Evolutionary conservation across 345 rosid genomes (phyloP), one percentile per base, ranked within the genome.

Genomic region (Dipteronia sinensis): DNA sequence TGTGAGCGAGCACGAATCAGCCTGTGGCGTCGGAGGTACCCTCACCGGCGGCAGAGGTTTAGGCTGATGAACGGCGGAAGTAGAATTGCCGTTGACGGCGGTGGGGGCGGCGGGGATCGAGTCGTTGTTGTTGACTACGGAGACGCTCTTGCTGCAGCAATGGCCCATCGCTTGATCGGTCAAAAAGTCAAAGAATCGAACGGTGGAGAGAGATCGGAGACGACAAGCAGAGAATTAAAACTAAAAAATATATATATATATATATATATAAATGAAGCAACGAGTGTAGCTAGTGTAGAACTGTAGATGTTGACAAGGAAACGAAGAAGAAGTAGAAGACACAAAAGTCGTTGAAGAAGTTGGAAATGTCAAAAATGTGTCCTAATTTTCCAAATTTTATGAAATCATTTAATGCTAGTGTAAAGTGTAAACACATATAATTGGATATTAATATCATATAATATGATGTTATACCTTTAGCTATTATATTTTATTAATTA

Each of bases 61-160:
- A 17, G 79, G 84, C 67, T 64, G 69, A 74, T 81, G 80, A 51
- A 74, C 72, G n/a, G n/a, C n/a, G 13, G 79, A 63, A 46, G 71
- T 64, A 66, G 27, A 59, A 69, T 67, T 51, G 2, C 34, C 65
- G 46, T 56, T 16, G 51, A 7, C 68, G 38, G 64, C 25, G 38
- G 20, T 23, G 44, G 55, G 10, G 71, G 58, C 34, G 38, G 20
- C 64, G 51, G 55, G 7, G 71, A 31, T 58, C 23, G 56, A 64
- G 71, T 72, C 73, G 20, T 74, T 74, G 80, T 79, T 80, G 73
- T 83, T 72, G 29, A 61, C 86, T 23, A 69, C 81, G 65, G 92
- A 42, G 44, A 82, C 80, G 85, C 79, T 81, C 79, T 88, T 87
- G 84, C 94, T 91, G 84, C 94, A 94, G 86, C 94, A 90, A 76